A percentile compares a stretch with the other conserved stretches of the same genome.
Conservation (phyloP, 306 rosid genomes). For the Begonia peltatifolia region DNA sequence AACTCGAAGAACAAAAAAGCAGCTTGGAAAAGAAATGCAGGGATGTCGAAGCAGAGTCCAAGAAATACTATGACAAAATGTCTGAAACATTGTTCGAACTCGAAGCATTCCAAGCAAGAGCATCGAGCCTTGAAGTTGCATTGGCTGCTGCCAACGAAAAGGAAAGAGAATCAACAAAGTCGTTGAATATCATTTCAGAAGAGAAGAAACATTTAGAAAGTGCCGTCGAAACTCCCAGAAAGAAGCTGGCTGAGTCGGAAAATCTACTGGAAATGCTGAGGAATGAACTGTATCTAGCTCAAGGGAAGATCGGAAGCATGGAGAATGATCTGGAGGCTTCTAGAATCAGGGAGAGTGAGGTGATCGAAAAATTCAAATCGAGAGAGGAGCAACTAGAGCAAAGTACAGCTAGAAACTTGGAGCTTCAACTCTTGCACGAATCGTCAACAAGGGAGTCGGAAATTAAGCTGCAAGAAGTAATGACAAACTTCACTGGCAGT, state of each 20-base stretch:
- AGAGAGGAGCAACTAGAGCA: conserved; percentile 51
- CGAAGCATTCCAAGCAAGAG: conserved; percentile 51
- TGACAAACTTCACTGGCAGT: conserved; percentile 31
- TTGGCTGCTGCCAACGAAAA: conserved; percentile 40
- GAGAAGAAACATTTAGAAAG: conserved; percentile 64
- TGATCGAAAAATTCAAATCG: conserved; percentile 34
- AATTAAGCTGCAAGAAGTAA: conserved; percentile 53
- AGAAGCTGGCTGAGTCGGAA: conserved; percentile 67
- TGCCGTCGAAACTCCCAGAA: conserved; percentile 27
- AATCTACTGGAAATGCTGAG: conserved; percentile 49
- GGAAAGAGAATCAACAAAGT: conserved; percentile 45
- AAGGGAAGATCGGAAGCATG: conserved; percentile 44
- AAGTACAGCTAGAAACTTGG: conserved; percentile 37
- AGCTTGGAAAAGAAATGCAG: conserved; percentile 41
- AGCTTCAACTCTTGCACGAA: conserved; percentile 58
- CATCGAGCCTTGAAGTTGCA: conserved; percentile 46
- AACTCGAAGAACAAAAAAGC: conserved; percentile 72
- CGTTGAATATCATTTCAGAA: conserved; percentile 32
- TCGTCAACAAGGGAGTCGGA: conserved; percentile 58
- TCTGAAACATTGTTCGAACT: conserved; percentile 52
- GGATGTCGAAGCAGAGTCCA: conserved; percentile 44
- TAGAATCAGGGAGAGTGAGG: conserved; percentile 47
- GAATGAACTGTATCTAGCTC: conserved; percentile 58
- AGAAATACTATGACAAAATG: conserved; percentile 33
- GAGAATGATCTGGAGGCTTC: conserved; percentile 48